A percentile compares a stretch with the other conserved stretches of the same genome.
phyloP scores from a whole-genome alignment of 192 early-diverging fungal genomes.

The Backusella westeae region DNA sequence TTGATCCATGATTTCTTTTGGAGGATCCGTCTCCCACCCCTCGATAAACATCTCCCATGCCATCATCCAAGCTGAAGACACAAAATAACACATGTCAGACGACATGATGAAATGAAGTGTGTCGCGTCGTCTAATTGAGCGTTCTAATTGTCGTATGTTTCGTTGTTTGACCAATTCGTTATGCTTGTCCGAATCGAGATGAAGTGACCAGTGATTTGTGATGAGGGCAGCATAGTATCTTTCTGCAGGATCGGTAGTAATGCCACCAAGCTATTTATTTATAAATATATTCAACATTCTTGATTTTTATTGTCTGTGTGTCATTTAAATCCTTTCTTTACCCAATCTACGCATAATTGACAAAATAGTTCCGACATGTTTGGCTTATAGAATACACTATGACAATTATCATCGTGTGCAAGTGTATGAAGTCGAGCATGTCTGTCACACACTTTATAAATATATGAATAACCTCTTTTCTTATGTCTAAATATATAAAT shows the following conservation, averaged over 20 bases:
- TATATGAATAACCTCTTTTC: neutral
- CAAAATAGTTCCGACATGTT: conserved; percentile 20
- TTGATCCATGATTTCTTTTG: neutral
- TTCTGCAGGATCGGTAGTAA: conserved; percentile 14
- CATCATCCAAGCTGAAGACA: conserved; percentile 17
- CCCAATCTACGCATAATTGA: conserved; percentile 22
- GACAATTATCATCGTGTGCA: neutral
- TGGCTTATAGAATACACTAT: conserved; percentile 22
- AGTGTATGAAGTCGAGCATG: conserved; percentile 18
- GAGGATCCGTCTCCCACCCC: conserved; percentile 7
- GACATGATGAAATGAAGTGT: conserved; percentile 17
- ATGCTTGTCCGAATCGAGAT: neutral
- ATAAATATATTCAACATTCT: neutral
- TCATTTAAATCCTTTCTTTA: neutral
- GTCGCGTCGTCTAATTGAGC: conserved; percentile 10
- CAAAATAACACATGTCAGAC: neutral
- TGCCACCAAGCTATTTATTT: conserved; percentile 17
- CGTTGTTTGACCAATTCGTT: neutral
- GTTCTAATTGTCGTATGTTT: neutral
- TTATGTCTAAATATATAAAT: neutral
- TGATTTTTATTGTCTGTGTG: neutral
- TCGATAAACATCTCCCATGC: conserved; percentile 25
- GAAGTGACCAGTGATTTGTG: neutral
- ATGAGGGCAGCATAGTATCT: neutral
- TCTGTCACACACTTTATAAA: conserved; percentile 19